Conservation (phyloP, 2,329 filamentous ascomycete species). For the Fusarium vanettenii region DNA sequence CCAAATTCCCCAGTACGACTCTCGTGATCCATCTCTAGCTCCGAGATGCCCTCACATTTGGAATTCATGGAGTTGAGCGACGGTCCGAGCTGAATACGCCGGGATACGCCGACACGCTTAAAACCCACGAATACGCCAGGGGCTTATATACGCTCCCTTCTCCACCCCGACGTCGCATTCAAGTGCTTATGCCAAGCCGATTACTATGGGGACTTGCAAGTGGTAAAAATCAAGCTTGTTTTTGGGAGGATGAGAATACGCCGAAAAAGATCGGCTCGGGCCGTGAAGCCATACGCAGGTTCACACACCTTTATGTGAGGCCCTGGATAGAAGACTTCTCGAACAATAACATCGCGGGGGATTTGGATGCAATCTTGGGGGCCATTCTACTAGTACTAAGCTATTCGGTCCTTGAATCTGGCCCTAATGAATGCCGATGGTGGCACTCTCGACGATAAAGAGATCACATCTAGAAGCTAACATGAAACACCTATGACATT, state of each 20-base stretch:
- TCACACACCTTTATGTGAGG: not conserved
- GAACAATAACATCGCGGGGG: not conserved
- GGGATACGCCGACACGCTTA: not conserved
- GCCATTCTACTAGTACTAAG: not conserved
- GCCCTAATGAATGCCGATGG: not conserved
- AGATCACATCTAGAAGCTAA: not conserved
- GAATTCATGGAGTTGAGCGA: not conserved
- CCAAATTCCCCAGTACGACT: not conserved
- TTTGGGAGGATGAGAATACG: not conserved
- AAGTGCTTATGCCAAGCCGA: not conserved
- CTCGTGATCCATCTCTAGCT: not conserved
- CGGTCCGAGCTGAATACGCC: not conserved
- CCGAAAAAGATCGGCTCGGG: not conserved
- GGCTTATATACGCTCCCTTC: not conserved
- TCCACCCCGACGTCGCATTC: not conserved
- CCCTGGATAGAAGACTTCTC: not conserved
- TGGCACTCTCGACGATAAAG: not conserved
- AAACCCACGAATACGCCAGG: not conserved
- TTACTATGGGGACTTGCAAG: not conserved
- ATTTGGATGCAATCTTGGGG: not conserved
- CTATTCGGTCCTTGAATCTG: not conserved
- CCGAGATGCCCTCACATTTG: too few relatives aligned
- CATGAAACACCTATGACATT: not conserved
- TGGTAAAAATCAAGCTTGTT: not conserved
- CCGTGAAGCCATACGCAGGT: not conserved